phyloP scores from a whole-genome alignment of 2,329 filamentous ascomycete species.

The Beauveria asiatica region DNA sequence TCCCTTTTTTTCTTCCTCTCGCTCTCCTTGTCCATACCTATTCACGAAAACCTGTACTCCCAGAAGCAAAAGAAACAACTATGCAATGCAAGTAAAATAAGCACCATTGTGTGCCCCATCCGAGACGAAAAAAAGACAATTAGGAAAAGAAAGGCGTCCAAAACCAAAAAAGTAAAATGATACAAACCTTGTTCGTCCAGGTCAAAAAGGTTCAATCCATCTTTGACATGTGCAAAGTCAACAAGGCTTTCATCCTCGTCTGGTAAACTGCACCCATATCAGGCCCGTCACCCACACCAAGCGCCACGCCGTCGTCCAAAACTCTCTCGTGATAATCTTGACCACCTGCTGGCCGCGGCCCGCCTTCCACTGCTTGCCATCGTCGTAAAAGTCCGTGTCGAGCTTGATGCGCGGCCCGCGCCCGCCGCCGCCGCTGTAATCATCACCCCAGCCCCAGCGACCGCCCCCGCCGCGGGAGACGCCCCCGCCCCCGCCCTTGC shows the following conservation, averaged over 20 bases:
- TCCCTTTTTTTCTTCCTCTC: neutral
- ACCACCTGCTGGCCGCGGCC: conserved; percentile 27
- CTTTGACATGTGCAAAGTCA: too few species aligned
- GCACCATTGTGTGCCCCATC: neutral
- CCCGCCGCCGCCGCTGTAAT: conserved; percentile 27
- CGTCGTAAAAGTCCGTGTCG: conserved; percentile 39
- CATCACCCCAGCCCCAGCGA: conserved; percentile 37
- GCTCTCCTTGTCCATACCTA: neutral
- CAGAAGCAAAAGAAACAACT: neutral
- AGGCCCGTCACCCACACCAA: conserved; percentile 54
- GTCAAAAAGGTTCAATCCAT: neutral
- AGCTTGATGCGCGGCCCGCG: conserved; percentile 46
- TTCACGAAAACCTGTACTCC: neutral
- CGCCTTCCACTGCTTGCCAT: conserved; percentile 26
- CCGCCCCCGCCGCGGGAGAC: conserved; percentile 21
- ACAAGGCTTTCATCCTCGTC: conserved; percentile 41
- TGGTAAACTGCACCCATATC: conserved; percentile 61
- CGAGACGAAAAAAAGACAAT: neutral
- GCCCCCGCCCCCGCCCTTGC: conserved; percentile 33
- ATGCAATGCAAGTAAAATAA: neutral
- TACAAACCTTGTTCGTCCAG: neutral
- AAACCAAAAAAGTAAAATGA: neutral
- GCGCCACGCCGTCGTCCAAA: conserved; percentile 51
- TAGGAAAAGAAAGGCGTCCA: neutral
- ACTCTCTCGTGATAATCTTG: conserved; percentile 46